Evolutionary conservation across 1,284 basidiomycete species (phyloP), one percentile per base, ranked within the genome.

Genomic region (Papiliotrema terrestris): DNA sequence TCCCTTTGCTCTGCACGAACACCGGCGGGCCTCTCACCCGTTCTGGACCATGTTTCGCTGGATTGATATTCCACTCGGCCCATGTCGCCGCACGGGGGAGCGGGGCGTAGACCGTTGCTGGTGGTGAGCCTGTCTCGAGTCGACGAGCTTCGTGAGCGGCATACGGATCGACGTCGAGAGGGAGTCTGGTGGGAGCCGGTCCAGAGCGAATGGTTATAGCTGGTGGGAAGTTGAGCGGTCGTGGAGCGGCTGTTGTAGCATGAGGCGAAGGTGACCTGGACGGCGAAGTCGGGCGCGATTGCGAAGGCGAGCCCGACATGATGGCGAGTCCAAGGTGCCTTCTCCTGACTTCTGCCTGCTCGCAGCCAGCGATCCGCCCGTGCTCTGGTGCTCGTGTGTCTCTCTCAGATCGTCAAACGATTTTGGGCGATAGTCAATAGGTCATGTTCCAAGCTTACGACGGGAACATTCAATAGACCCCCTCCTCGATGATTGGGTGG

Each of bases 51-150:
- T 75, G 70, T 17, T 53, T 58, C 5, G 67, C 50, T 2, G 68
- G 66, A 46, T 72, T 70, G 20, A 65, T 67, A 52, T 69, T 57
- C 73, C 73, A 75, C 45, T 72, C 72, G 54, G 60, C 63, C 68
- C 68, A 72, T 46, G 43, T 57, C 42, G 53, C 29, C 11, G 29
- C 51, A 15, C 14, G 46, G 45, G 11, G 52, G 41, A 47, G 60
- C 20, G 39, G 41, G 20, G 9, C 51, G 32, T 44, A 47, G 9
- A 32, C 29, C 6, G 29, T 32, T 32, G 29, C 29, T 6, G 29
- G 29, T 32, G 29, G 29, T 32, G 29, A 32, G 29, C 29, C 29
- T 32, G 29, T 5, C 29, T 32, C 20, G 20, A 20, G n/a, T 43
- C 19, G n/a, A 43, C 29, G 29, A 37, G 56, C 9, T 20, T 44